Percentiles rank a stretch among this genome's conserved stretches.
These are phyloP conservation scores for Spizellomyces punctatus DNA, from an alignment of 192 early-diverging fungal genomes.

Conservation along the genomic window DNA sequence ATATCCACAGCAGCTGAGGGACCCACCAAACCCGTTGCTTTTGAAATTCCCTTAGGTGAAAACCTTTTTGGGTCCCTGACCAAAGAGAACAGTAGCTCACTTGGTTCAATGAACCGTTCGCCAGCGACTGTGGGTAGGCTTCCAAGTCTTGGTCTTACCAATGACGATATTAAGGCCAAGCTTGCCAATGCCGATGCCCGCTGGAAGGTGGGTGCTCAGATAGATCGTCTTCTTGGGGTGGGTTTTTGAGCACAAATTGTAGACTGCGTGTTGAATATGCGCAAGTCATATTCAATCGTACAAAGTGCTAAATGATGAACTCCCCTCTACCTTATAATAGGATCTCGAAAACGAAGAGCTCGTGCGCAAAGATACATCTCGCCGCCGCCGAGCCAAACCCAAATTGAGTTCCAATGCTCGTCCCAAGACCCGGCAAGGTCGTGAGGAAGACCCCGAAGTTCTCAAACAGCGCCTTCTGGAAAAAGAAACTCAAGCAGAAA, in stretches of 20 bases:
- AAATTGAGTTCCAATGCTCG: slow-evolving; percentile 21
- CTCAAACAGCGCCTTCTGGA: slow-evolving; percentile 49
- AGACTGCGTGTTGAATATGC: no score
- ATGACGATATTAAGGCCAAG: slow-evolving; percentile 47
- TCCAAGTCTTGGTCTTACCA: slow-evolving; percentile 44
- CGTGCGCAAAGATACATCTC: slow-evolving; percentile 7
- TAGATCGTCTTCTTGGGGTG: slow-evolving; percentile 38
- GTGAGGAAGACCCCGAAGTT: slow-evolving; percentile 29
- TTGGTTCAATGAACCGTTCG: neutral
- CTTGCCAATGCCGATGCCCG: slow-evolving; percentile 52
- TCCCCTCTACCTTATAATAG: neutral
- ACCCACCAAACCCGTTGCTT: slow-evolving; percentile 44
- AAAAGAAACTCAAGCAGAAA: slow-evolving; percentile 47
- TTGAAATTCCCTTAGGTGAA: slow-evolving; percentile 54
- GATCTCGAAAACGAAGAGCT: slow-evolving; percentile 21
- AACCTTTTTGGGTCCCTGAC: slow-evolving; percentile 7
- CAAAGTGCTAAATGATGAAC: no score
- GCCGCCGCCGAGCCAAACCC: slow-evolving; percentile 17
- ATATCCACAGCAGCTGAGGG: slow-evolving; percentile 9
- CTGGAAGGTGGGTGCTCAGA: slow-evolving; percentile 52
- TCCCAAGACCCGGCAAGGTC: slow-evolving; percentile 21
- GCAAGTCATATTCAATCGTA: no score
- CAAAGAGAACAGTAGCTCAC: neutral
- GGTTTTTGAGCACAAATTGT: neutral
- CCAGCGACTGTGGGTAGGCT: slow-evolving; percentile 19